These are phyloP conservation scores for Phyllosticta citriasiana DNA, from an alignment of 2,329 filamentous ascomycete genomes.

Conservation along the genomic window DNA sequence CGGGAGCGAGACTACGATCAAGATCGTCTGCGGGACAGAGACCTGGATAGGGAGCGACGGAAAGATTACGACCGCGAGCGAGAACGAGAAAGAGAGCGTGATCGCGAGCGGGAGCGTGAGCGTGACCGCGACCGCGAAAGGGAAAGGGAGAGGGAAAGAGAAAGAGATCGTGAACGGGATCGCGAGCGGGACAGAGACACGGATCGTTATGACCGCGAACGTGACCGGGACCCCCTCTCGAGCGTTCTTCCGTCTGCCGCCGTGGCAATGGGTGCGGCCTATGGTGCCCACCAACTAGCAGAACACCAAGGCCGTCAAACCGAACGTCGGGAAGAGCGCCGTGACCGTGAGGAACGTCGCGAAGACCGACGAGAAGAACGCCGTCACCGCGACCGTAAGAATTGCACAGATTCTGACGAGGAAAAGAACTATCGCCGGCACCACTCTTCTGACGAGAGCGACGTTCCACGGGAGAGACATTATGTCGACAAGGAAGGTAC, in stretches of 20 bases:
- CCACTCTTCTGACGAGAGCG: constrained; percentile 24
- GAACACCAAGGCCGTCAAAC: constrained; percentile 9
- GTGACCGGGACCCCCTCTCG: constrained; percentile 11
- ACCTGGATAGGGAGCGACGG: constrained; percentile 12
- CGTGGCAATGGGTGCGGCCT: constrained; percentile 18
- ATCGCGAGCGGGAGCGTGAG: constrained; percentile 1
- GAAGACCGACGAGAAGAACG: constrained; percentile 7
- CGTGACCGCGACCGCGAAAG: constrained; percentile 9
- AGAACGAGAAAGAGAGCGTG: neutral
- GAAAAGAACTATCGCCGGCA: constrained; percentile 18
- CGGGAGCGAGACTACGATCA: constrained; percentile 10
- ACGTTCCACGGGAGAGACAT: constrained; percentile 22
- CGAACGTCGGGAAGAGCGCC: constrained; percentile 1
- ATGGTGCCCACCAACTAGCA: constrained; percentile 13
- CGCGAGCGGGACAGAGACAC: constrained; percentile 15
- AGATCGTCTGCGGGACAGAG: constrained; percentile 10
- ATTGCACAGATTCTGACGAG: constrained; percentile 15
- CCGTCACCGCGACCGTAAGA: neutral
- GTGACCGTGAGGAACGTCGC: constrained; percentile 12
- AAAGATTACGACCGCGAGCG: constrained; percentile 10
- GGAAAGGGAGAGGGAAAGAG: constrained; percentile 10
- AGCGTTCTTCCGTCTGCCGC: constrained; percentile 14
- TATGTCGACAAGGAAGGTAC: constrained; percentile 20
- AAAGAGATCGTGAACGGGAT: constrained; percentile 11
- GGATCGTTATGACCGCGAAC: constrained; percentile 21